A percentile compares a stretch with the other conserved stretches of the same genome.
Evolutionary conservation across 352 stramenopile genomes (phyloP).

Genomic region (Phytophthora cactorum): DNA sequence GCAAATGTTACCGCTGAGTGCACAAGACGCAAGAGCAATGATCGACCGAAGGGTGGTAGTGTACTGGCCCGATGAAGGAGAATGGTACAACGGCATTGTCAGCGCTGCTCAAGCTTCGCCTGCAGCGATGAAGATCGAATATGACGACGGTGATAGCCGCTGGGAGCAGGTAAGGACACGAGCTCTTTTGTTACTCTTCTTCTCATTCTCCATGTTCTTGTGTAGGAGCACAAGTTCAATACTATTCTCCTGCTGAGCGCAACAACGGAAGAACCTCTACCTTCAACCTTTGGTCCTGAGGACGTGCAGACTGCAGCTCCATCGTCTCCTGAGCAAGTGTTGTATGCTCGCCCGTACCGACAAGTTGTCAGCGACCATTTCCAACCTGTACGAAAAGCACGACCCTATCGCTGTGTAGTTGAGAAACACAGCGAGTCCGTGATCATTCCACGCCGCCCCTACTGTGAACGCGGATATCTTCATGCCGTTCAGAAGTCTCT

Average conservation of each 20-base stretch:
- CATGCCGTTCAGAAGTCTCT: constrained; percentile 8
- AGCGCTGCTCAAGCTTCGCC: constrained; percentile 7
- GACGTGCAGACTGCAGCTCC: background rate
- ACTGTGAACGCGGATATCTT: constrained; percentile 32
- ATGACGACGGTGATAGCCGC: constrained; percentile 57
- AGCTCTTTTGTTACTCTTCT: background rate
- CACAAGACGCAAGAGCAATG: constrained; percentile 6
- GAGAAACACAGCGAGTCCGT: constrained; percentile 45
- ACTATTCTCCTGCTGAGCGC: constrained; percentile 41
- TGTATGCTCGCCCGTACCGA: constrained; percentile 47
- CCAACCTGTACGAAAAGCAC: constrained; percentile 42
- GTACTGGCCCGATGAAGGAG: constrained; percentile 45
- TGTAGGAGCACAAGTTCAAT: constrained; percentile 40
- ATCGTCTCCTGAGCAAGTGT: constrained; percentile 20
- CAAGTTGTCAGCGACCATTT: constrained; percentile 42
- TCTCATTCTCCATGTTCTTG: constrained; percentile 9
- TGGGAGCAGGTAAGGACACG: constrained; percentile 43
- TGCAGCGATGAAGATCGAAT: constrained; percentile 41
- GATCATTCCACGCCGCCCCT: constrained; percentile 29
- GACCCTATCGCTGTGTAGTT: constrained; percentile 39
- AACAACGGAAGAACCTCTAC: background rate
- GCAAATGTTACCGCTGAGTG: constrained; percentile 25
- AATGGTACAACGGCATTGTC: constrained; percentile 55
- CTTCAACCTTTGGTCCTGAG: background rate
- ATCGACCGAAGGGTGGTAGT: constrained; percentile 33